Evolutionary conservation across 2,329 filamentous ascomycete species (phyloP), one percentile per base, ranked within the genome.

Genomic region (Podosphaera fusca): DNA sequence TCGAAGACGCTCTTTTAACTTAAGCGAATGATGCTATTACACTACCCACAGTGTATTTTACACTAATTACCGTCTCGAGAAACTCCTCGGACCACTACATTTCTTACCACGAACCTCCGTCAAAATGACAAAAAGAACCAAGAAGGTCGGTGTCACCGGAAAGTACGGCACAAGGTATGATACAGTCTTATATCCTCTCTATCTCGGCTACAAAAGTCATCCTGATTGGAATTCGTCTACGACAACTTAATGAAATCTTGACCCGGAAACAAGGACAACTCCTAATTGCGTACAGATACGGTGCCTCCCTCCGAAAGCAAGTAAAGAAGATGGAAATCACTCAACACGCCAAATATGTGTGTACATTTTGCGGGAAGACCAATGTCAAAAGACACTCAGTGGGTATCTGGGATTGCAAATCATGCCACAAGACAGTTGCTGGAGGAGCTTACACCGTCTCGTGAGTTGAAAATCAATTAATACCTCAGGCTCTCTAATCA

Each of bases 311-410:
- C 76, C 87, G 89, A 77, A 96, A 96, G 82, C 89, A 88, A 74
- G 84, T 92, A 72, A 96, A 96, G 87, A 95, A 95, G 86, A 95
- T 95, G 85, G 92, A 96, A 84, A 86, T 96, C 74, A 86, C 87
- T 70, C 92, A 96, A 76, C 92, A 98, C 80, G 87, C 88, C 77
- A 85, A 85, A 74, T 96, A 95, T 74, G 82, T 83, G 71, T 96
- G 90, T 83, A 90, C 89, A 65, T 98, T 96, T 85, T 95, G 88
- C 81, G 90, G 90, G 71, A 96, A 96, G 84, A 84, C 82, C 72
- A 85, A 84, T 68, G 88, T 95, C 71, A 88, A 88, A 79, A 84
- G 90, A 70, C 79, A 87, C 71, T 82, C 87, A 63, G 86, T 90
- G 68, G 89, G 89, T 69, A 95, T 95, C 80, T 95, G 90, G 90